Evolutionary conservation across 2,329 filamentous ascomycete species (phyloP).

Genomic region (Colletotrichum plurivorum): DNA sequence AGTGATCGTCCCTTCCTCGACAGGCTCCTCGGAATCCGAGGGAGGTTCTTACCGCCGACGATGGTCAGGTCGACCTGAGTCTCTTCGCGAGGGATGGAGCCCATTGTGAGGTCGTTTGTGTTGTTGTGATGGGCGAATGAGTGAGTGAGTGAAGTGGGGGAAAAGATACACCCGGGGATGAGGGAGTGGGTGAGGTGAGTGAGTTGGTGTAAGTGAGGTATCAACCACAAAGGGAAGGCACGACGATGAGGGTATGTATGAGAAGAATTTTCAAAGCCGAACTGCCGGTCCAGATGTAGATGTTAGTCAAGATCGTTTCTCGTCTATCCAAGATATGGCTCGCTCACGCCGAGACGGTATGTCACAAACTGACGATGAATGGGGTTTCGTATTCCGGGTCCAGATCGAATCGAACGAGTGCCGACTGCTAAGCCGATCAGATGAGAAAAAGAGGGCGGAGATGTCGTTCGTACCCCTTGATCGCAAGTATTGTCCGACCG

Average conservation of each 20-base stretch:
- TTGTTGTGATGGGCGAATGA: background rate
- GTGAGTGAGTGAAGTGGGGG: background rate
- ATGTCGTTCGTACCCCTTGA: slow-evolving; percentile 4
- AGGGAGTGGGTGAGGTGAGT: background rate
- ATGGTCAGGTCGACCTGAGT: slow-evolving; percentile 52
- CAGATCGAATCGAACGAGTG: slow-evolving; percentile 13
- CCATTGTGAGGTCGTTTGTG: slow-evolving; percentile 19
- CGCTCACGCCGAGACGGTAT: too few species aligned
- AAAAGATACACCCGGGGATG: too few species aligned
- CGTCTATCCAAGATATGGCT: slow-evolving; percentile 12
- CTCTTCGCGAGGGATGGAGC: slow-evolving; percentile 36
- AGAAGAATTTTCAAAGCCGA: too few species aligned
- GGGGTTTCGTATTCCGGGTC: background rate
- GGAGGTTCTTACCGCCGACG: slow-evolving; percentile 50
- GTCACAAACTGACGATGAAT: too few species aligned
- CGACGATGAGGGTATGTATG: too few species aligned
- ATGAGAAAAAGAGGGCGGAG: background rate
- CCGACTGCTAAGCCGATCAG: slow-evolving; percentile 28
- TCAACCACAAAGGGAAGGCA: background rate
- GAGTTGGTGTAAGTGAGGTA: background rate
- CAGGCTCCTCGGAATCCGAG: background rate
- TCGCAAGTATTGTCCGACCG: slow-evolving; percentile 14
- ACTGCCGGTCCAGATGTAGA: background rate
- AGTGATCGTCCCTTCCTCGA: slow-evolving; percentile 19
- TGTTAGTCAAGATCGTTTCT: background rate